Percentiles rank a stretch among this genome's conserved stretches.
phyloP scores from a whole-genome alignment of 257 asterid genomes.

The Nicotiana paniculata region DNA sequence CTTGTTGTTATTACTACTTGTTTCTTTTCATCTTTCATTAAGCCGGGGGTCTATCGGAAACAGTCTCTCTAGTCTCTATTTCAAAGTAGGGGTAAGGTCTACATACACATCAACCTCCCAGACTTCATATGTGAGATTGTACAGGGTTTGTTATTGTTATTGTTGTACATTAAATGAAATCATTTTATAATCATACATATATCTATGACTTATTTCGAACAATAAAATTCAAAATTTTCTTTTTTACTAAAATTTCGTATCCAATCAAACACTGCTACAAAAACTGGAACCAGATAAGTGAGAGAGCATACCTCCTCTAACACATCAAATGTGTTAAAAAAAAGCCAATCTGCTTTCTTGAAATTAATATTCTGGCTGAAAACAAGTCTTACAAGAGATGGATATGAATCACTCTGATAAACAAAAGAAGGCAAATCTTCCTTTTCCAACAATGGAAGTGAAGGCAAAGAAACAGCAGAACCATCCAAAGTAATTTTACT shows the following conservation, averaged over 20 bases:
- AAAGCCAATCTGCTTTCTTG: conserved; percentile 53
- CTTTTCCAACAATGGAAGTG: conserved; percentile 24
- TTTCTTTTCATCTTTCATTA: no score
- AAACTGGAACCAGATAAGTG: no score
- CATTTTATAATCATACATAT: no score
- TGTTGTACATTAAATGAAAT: no score
- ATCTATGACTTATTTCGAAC: no score
- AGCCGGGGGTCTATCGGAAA: no score
- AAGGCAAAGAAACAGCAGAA: conserved; percentile 17
- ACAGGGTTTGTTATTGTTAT: no score
- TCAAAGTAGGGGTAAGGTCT: no score
- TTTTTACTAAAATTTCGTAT: not conserved
- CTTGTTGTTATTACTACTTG: no score
- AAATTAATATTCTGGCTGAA: conserved; percentile 16
- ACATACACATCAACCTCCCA: no score
- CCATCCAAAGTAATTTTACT: conserved; percentile 21
- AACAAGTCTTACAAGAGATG: not conserved
- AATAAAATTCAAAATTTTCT: not conserved
- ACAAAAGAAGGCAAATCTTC: conserved; percentile 39
- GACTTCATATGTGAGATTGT: no score
- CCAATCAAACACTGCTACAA: not conserved
- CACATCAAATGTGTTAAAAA: conserved; percentile 53
- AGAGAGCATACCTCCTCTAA: conserved; percentile 34
- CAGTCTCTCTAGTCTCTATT: no score
- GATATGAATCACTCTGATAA: conserved; percentile 11